phyloP scores from a whole-genome alignment of 805 yeast genomes.

The Cyberlindnera suaveolens region DNA sequence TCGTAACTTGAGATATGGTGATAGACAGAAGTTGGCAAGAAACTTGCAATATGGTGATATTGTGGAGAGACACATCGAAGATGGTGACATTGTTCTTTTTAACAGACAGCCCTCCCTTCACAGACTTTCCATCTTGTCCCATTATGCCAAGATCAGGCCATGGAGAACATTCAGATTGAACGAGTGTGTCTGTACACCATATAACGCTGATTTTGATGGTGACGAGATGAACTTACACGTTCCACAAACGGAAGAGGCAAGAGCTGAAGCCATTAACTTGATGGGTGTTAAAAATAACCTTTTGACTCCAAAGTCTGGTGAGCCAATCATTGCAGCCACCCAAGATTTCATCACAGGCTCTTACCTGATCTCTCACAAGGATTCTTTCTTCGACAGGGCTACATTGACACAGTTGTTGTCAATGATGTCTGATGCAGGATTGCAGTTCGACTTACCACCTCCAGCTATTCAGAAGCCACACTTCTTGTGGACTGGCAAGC shows the following conservation, averaged over 20 bases:
- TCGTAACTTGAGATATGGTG: conserved; percentile 86
- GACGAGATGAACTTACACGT: conserved; percentile 99
- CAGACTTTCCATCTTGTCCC: conserved; percentile 87
- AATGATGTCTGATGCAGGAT: conserved; percentile 92
- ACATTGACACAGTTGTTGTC: conserved; percentile 74
- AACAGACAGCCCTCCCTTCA: conserved; percentile 98
- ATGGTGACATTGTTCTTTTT: conserved; percentile 92
- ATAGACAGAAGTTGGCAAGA: conserved; percentile 69
- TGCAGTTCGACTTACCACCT: conserved; percentile 90
- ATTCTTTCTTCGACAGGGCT: conserved; percentile 86
- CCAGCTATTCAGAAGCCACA: conserved; percentile 90
- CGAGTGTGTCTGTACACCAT: conserved; percentile 99
- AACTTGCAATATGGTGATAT: conserved; percentile 80
- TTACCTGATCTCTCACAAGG: conserved; percentile 86
- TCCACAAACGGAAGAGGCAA: conserved; percentile 97
- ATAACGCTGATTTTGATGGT: conserved; percentile 99
- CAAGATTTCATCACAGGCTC: conserved; percentile 99
- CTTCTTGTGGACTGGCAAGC: conserved; percentile 96
- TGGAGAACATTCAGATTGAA: conserved; percentile 97
- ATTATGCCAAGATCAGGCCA: conserved; percentile 92
- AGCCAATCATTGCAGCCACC: conserved; percentile 98
- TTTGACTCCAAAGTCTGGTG: conserved; percentile 95
- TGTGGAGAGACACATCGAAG: conserved; percentile 95
- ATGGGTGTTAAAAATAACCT: conserved; percentile 97
- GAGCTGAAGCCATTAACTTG: conserved; percentile 96